A percentile compares a stretch with the other conserved stretches of the same genome.
phyloP scores from a whole-genome alignment of 2,329 filamentous ascomycete species.

The Macrophomina tecta region DNA sequence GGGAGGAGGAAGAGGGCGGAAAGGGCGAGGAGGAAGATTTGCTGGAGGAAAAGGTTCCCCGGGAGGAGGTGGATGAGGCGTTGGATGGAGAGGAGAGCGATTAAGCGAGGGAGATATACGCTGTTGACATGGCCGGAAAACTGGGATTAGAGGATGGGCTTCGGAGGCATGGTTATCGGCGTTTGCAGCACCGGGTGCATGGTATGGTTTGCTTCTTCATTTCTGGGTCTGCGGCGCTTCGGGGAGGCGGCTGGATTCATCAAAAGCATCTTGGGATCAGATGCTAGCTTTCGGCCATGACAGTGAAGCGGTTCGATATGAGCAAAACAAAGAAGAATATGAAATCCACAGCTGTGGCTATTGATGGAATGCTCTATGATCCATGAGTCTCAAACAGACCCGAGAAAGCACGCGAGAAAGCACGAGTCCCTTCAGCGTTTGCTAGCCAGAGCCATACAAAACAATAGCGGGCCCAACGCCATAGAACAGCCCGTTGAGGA shows the following conservation, averaged over 20 bases:
- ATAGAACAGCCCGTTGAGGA: too few species aligned
- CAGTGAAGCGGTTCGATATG: not conserved
- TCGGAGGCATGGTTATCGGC: constrained; percentile 13
- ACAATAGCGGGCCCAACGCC: too few species aligned
- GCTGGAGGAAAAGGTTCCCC: constrained; percentile 52
- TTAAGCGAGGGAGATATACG: constrained; percentile 30
- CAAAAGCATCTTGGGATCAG: not conserved
- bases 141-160: too few species aligned
- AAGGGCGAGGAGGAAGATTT: constrained; percentile 60
- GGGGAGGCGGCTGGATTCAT: not conserved
- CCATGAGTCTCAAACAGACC: too few species aligned
- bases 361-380: not conserved
- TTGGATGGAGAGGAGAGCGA: constrained; percentile 62
- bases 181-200: constrained; percentile 1
- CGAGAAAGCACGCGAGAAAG: too few species aligned
- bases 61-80: constrained; percentile 54
- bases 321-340: constrained; percentile 8
- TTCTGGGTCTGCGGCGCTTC: not conserved
- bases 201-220: not conserved
- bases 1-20: constrained; percentile 60
- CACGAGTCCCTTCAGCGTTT: too few species aligned
- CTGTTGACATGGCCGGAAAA: too few species aligned
- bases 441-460: too few species aligned
- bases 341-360: constrained; percentile 1
- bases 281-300: constrained; percentile 3